Evolutionary conservation across 306 rosid species (phyloP), one percentile per base, ranked within the genome.

Genomic region (Acacia melanoxylon): DNA sequence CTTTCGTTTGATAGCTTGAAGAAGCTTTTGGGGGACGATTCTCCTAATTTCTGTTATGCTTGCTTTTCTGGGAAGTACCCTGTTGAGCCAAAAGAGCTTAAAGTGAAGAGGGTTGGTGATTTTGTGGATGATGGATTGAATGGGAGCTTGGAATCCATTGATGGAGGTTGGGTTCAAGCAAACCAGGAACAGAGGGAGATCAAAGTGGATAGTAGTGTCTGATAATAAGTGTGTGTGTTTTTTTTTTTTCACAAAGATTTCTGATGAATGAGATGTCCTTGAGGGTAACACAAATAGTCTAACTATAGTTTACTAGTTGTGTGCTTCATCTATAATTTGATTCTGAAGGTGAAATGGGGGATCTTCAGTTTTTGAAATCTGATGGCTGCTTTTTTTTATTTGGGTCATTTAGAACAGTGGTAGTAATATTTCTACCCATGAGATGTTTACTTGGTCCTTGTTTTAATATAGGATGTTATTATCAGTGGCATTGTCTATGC

Each of bases 1-100:
- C 88, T 96, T 58, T 94, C 97, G 70, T 15, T 93, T 58, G 92
- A 78, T 74, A 91, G 91, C 85, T 90, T 96, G 92, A 59, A 82
- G 83, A 85, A 35, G 79, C 71, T 86, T 81, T 61, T 93, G 83
- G 94, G 84, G 1, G 68, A 15, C 27, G 90, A 96, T 0, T 84
- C 92, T 49, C 83, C 91, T 0, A 96, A 84, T 62, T 96, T 78
- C 52, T 93, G 99, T 24, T 91, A 93, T 83, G 98, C 99, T 76
- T 96, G 99, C 80, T 95, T 95, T 84, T 86, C 99, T 19, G 99
- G 98, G 52, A 91, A 90, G 13, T 95, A 93, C 81, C 99, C 99
- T 19, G 97, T 95, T 72, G 98, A 96, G 83, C 99, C 98, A 0
- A 90, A 86, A 69, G 98, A 92, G 54, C 19, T 90, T 13, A 96